Evolutionary conservation across 2,329 filamentous ascomycete species (phyloP), one percentile per base, ranked within the genome.

Genomic region (Fusarium sp.): DNA sequence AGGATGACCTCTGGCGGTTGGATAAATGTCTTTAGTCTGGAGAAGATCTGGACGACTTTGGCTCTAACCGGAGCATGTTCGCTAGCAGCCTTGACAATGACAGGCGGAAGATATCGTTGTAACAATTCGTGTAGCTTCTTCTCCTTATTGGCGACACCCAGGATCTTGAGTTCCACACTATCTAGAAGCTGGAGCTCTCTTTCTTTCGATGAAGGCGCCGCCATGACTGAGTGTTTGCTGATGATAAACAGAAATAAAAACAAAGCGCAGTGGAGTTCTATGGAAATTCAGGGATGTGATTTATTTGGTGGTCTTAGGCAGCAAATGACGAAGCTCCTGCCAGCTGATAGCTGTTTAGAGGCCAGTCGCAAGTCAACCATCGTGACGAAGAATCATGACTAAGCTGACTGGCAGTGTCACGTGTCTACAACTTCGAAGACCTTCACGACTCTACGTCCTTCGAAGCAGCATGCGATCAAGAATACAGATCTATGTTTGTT

Each of bases 71-170:
- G 86, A 53, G 89, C 86, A 80, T 94, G 89, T 25, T 93, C 92
- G 49, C 94, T 98, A 32, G 87, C 90, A 32, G 97, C 89, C 78
- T 98, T 98, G 61, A 98, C 85, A 4, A 99, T 86, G 13, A 98
- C 82, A 1, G 95, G 92, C 5, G 92, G 84, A 27, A 99, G 85
- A 76, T 95, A 98, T 43, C 88, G 90, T 75, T 92, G 89, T 20
- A 99, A 85, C 18, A 96, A 84, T 25, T 89, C 82, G 78, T 95
- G 89, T 2, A 99, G 87, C 81, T 95, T 97, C 68, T 89, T 85
- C 78, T 98, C 95, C 54, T 93, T 90, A 73, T 93, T 92, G 28
- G 94, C 92, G 55, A 95, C 88, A 28, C 89, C 91, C 18, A 89
- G 78, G 75, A 98, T 96, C 69, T 90, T 88, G 76, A 96, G 89